Evolutionary conservation across 1,284 basidiomycete species (phyloP), one percentile per base, ranked within the genome.

Genomic region (Chalciporus piperatoides): DNA sequence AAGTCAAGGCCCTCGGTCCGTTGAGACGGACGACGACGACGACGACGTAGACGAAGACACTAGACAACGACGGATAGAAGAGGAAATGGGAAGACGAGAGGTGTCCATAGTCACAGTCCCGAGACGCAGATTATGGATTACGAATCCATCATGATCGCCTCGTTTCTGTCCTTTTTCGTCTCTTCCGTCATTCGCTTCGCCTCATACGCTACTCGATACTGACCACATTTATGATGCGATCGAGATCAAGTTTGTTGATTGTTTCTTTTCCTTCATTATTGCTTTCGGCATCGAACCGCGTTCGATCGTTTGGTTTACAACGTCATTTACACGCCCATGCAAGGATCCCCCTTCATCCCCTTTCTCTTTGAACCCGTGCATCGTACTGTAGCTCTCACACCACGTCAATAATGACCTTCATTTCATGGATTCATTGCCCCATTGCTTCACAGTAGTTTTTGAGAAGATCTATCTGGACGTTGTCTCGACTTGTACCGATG

Each of bases 31-130:
- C 48, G 74, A 73, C 9, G 76, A 82, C n/a, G 80, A 85, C 23
- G 82, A 85, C 23, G 82, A 86, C 41, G 72, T 82, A 44, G 86
- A 90, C 57, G 86, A 89, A 55, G 80, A 84, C 48, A 76, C 80
- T 19, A 73, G 81, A 50, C 86, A 89, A 62, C 75, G 79, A 51
- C 73, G 80, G 56, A 88, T 90, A 37, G 87, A 90, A 64, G 81
- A 85, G 49, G 87, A 90, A 65, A 86, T 90, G 77, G 80, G 74
- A 35, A 74, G 86, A 59, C 77, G 86, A 47, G 85, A 90, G 55
- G 85, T 90, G 25, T 86, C 84, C 21, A 87, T 90, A 60, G 79
- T 90, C 54, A 90, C 87, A 12, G 81, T 89, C 32, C 87, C 88
- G 24, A 83, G 79, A 62, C 83, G 86, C 56, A 81, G 78, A 59